phyloP scores from a whole-genome alignment of 139 green algal species.

The Tetradesmus lagerheimii region DNA sequence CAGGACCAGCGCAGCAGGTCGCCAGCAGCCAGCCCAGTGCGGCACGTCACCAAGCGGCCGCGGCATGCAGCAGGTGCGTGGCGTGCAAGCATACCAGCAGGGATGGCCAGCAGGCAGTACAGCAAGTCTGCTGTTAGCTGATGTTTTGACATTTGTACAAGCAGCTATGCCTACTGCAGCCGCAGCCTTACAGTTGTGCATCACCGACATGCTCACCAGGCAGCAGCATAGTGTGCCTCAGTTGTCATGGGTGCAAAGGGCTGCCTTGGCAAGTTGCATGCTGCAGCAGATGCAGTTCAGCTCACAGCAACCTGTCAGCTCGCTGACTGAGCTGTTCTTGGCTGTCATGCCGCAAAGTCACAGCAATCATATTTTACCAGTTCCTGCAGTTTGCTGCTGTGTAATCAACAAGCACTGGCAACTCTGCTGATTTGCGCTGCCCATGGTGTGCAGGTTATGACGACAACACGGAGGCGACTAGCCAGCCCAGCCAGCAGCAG shows the following conservation, averaged over 20 bases:
- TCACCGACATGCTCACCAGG: no score
- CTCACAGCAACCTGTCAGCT: no score
- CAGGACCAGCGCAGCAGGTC: constrained; percentile 45
- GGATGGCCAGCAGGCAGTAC: neutral
- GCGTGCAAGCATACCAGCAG: neutral
- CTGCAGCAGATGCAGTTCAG: no score
- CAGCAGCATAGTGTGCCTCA: no score
- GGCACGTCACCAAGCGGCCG: constrained; percentile 49
- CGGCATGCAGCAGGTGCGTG: constrained; percentile 45
- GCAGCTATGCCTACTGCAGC: neutral
- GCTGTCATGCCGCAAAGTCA: no score
- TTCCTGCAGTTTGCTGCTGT: no score
- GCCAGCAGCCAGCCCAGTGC: constrained; percentile 40
- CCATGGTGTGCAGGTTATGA: constrained; percentile 23
- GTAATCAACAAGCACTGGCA: neutral
- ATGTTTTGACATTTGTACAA: neutral
- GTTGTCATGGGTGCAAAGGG: no score
- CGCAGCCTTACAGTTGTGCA: no score
- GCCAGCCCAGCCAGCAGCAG: constrained; percentile 48
- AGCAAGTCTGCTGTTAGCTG: neutral
- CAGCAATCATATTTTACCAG: no score
- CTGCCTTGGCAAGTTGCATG: no score
- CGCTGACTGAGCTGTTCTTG: no score
- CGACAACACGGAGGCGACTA: constrained; percentile 37
- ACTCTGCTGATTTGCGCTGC: neutral